Evolutionary conservation across 2,329 filamentous ascomycete genomes (phyloP), one percentile per base, ranked within the genome.

Genomic region (Epichloe bromicola): DNA sequence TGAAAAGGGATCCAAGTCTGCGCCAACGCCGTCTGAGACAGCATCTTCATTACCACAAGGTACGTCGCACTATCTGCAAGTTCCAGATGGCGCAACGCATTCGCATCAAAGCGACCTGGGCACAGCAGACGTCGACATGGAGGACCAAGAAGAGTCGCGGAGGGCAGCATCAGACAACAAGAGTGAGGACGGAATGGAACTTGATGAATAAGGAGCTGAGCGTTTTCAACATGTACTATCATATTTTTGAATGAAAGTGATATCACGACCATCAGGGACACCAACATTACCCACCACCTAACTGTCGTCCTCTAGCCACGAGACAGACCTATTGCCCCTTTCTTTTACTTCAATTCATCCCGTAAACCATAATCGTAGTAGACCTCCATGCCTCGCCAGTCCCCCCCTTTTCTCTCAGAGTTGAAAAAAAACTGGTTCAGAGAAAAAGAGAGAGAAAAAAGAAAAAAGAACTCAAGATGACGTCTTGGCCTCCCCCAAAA

Each of bases 61-160:
- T 1, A 19, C 49, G 11, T 47, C 40, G 17, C 54, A 54, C 30
- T 38, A 45, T 46, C 36, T 55, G 8, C 53, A 55, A 14, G 50
- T 54, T 20, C 56, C 54, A 11, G 51, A 48, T 15, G 41, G 19
- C 17, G 45, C 42, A 34, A 46, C 47, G 4, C 51, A 53, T 8
- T 61, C 63, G 2, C 63, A 62, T 3, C 60, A 61, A 50, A 58
- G 58, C 12, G 42, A 54, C 7, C 15, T n/a, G 23, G 46, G 36
- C 40, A 69, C 67, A 2, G 79, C 80, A 52, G 81, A 85, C 59
- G 70, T 76, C 20, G 74, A 76, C 39, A 83, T 84, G 76, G 71
- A 72, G 10, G 80, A 80, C 30, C 61, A 59, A 7, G 65, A 63
- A 51, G 59, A 61, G 23, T 54, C 57, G 14, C 59, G 63, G 46